A percentile compares a stretch with the other conserved stretches of the same genome.
Evolutionary conservation across 257 asterid species (phyloP).

Genomic region (Cruciata laevipes): DNA sequence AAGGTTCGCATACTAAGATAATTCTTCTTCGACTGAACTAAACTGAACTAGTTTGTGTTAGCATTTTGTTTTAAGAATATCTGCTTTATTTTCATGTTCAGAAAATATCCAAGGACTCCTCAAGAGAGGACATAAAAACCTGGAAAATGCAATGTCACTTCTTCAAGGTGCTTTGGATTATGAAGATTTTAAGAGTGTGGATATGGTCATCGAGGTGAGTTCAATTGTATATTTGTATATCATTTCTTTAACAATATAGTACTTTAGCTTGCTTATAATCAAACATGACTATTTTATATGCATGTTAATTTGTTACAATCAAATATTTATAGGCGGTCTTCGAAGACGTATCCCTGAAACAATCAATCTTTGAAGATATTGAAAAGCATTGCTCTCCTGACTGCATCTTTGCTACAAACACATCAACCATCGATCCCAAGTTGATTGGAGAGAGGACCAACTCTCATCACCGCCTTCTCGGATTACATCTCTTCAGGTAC

Average conservation of each 20-base stretch:
- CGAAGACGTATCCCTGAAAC: slow-evolving; percentile 66
- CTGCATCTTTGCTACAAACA: slow-evolving; percentile 84
- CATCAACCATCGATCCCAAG: slow-evolving; percentile 83
- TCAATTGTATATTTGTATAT: too few relatives aligned
- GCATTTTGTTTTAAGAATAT: too few relatives aligned
- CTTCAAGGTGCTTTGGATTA: slow-evolving; percentile 68
- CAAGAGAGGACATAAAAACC: slow-evolving; percentile 57
- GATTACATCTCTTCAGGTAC: slow-evolving; percentile 90
- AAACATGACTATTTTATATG: too few relatives aligned
- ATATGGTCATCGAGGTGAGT: slow-evolving; percentile 54
- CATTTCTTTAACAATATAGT: too few relatives aligned
- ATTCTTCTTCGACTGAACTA: too few relatives aligned
- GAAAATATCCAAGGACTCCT: slow-evolving; percentile 57
- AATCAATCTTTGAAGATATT: slow-evolving; percentile 59
- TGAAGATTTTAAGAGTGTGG: slow-evolving; percentile 68
- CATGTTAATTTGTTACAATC: too few relatives aligned
- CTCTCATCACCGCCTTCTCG: slow-evolving; percentile 69
- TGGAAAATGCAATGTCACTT: slow-evolving; percentile 51
- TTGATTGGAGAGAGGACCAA: slow-evolving; percentile 55
- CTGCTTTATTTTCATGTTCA: slow-evolving; percentile 12
- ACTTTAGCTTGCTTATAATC: too few relatives aligned
- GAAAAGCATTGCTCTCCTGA: slow-evolving; percentile 80
- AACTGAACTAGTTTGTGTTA: too few relatives aligned
- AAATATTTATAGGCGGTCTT: slow-evolving; percentile 95
- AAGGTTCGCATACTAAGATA: slow-evolving; percentile 29